These are phyloP conservation scores for Aquilaria sinensis DNA, from an alignment of 345 rosid species.

Conservation along the genomic window DNA sequence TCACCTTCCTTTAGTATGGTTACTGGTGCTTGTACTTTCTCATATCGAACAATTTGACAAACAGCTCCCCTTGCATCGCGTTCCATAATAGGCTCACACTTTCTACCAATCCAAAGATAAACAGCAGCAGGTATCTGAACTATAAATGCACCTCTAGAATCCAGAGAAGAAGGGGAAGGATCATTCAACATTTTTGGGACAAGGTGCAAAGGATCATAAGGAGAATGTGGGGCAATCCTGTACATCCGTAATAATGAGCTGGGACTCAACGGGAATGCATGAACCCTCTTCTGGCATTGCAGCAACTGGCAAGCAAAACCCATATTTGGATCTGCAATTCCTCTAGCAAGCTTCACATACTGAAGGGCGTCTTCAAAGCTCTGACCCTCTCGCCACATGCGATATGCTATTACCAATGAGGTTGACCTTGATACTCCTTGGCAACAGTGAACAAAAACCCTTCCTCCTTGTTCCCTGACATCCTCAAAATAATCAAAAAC, in stretches of 20 bases:
- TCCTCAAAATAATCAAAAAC: constrained; percentile 99
- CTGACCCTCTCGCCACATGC: constrained; percentile 99
- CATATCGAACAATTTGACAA: constrained; percentile 91
- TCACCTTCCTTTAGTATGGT: constrained; percentile 76
- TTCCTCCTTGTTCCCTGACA: constrained; percentile 86
- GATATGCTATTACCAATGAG: constrained; percentile 95
- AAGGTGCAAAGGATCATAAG: constrained; percentile 97
- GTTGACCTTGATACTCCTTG: constrained; percentile 99
- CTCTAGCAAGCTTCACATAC: constrained; percentile 93
- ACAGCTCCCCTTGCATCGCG: constrained; percentile 95
- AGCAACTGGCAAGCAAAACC: constrained; percentile 98
- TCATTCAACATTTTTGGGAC: constrained; percentile 91
- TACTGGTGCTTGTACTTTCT: constrained; percentile 74
- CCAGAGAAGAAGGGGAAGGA: constrained; percentile 73
- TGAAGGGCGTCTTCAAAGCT: constrained; percentile 98
- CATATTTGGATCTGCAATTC: constrained; percentile 99
- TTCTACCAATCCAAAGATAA: constrained; percentile 90
- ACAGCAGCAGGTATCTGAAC: constrained; percentile 79
- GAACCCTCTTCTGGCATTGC: constrained; percentile 98
- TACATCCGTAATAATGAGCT: constrained; percentile 91
- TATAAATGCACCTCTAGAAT: constrained; percentile 97
- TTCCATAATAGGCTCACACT: constrained; percentile 84
- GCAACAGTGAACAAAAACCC: constrained; percentile 96
- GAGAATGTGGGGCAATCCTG: constrained; percentile 91
- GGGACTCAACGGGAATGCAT: constrained; percentile 95